phyloP scores from a whole-genome alignment of 106 monocot genomes.

The Dioscorea dumetorum region DNA sequence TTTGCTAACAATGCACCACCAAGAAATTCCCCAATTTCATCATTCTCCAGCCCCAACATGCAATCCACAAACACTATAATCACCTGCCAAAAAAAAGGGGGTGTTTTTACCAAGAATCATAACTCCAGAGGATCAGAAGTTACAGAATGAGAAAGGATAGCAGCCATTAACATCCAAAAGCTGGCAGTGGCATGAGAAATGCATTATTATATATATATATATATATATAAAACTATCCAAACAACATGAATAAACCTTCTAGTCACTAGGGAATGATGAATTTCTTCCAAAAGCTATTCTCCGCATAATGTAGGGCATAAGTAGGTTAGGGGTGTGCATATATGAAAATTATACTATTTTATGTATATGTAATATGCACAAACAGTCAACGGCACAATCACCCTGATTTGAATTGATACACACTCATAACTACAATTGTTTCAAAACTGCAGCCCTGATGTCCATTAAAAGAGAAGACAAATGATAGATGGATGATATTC shows the following conservation, averaged over 20 bases:
- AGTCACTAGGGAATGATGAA: neutral
- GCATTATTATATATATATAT: too few species aligned
- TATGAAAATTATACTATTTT: neutral
- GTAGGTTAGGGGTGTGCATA: too few species aligned
- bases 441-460: too few species aligned
- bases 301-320: neutral
- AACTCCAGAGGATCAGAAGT: neutral
- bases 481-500: neutral
- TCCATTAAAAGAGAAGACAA: neutral
- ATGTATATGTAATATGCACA: neutral
- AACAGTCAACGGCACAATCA: too few species aligned
- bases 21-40: slow-evolving; percentile 61
- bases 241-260: neutral
- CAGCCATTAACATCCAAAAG: neutral
- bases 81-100: slow-evolving; percentile 28
- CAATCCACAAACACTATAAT: slow-evolving; percentile 67
- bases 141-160: neutral
- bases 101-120: neutral
- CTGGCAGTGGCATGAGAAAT: neutral
- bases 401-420: too few species aligned
- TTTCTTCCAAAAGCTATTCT: neutral
- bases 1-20: slow-evolving; percentile 50
- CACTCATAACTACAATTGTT: too few species aligned
- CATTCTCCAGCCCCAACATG: slow-evolving; percentile 57
- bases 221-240: too few species aligned